Conservation (phyloP, 768 basidiomycete species). For the Cytidiella melzeri region DNA sequence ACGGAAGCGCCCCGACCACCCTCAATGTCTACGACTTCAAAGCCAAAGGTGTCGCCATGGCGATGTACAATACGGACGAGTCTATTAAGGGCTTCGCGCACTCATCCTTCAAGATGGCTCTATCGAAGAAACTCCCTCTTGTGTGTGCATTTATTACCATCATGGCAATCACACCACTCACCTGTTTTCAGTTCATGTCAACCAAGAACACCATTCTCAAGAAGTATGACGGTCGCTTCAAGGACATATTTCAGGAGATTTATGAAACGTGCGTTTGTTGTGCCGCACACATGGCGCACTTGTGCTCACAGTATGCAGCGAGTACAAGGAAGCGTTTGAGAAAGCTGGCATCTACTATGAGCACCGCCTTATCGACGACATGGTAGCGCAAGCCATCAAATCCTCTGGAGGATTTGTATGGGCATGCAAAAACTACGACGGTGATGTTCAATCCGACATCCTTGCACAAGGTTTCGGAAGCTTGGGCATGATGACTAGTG, state of each 20-base stretch:
- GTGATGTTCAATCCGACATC: constrained; percentile 76
- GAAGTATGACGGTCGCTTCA: constrained; percentile 98
- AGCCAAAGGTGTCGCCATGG: constrained; percentile 86
- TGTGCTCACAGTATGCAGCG: constrained; percentile 24
- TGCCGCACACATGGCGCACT: constrained; percentile 7
- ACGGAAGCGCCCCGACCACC: constrained; percentile 59
- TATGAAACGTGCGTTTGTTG: constrained; percentile 73
- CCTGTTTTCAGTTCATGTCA: constrained; percentile 70
- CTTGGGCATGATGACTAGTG: constrained; percentile 97
- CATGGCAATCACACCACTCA: not conserved
- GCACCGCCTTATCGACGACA: constrained; percentile 95
- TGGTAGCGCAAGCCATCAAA: constrained; percentile 98
- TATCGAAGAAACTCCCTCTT: constrained; percentile 70
- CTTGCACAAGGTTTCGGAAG: constrained; percentile 97
- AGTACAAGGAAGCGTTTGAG: constrained; percentile 71
- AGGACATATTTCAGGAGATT: constrained; percentile 98
- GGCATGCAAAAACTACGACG: constrained; percentile 62
- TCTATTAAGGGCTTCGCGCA: constrained; percentile 95
- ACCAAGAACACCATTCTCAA: constrained; percentile 98
- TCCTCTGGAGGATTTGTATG: constrained; percentile 80
- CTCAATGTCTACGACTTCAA: constrained; percentile 93
- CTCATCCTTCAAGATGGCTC: constrained; percentile 95
- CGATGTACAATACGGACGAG: constrained; percentile 99
- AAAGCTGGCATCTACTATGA: constrained; percentile 80
- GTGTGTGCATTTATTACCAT: constrained; percentile 29